Conservation (phyloP, 352 stramenopile species). For the Pythium aphanidermatum region DNA sequence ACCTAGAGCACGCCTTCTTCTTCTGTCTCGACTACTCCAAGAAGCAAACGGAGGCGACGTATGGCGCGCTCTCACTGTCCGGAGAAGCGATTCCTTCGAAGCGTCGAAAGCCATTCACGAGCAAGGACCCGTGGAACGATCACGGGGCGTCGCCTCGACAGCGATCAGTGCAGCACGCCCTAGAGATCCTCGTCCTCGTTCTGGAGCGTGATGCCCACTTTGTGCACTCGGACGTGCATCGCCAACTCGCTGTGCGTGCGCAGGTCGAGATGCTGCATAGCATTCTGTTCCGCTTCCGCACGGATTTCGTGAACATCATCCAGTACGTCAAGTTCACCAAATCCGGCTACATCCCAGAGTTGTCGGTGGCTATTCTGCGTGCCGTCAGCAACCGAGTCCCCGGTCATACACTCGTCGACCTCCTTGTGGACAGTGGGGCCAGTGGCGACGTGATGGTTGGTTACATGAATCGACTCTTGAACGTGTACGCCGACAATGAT, state of each 20-base stretch:
- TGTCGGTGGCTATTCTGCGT: conserved; percentile 64
- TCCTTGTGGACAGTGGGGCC: conserved; percentile 58
- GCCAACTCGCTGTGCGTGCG: conserved; percentile 46
- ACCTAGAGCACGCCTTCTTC: conserved; percentile 76
- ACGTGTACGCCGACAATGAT: conserved; percentile 47
- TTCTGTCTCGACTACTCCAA: conserved; percentile 78
- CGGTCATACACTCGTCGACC: conserved; percentile 51
- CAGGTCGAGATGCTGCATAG: conserved; percentile 76
- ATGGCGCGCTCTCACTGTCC: conserved; percentile 63
- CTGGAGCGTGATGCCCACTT: conserved; percentile 67
- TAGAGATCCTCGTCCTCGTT: conserved; percentile 73
- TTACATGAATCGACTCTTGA: conserved; percentile 76
- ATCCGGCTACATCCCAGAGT: conserved; percentile 55
- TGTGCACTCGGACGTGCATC: conserved; percentile 50
- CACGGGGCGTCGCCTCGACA: conserved; percentile 34
- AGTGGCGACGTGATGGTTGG: conserved; percentile 65
- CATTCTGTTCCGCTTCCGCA: conserved; percentile 60
- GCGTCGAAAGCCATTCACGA: conserved; percentile 17
- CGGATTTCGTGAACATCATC: conserved; percentile 73
- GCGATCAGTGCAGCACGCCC: conserved; percentile 62
- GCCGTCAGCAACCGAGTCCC: conserved; percentile 62
- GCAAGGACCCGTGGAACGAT: conserved; percentile 11
- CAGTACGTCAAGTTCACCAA: conserved; percentile 86
- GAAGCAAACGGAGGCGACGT: conserved; percentile 58
- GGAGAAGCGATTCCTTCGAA: conserved; percentile 24